Conservation (phyloP, 495 filamentous ascomycete genomes). For the Aspergillus asperescens region DNA sequence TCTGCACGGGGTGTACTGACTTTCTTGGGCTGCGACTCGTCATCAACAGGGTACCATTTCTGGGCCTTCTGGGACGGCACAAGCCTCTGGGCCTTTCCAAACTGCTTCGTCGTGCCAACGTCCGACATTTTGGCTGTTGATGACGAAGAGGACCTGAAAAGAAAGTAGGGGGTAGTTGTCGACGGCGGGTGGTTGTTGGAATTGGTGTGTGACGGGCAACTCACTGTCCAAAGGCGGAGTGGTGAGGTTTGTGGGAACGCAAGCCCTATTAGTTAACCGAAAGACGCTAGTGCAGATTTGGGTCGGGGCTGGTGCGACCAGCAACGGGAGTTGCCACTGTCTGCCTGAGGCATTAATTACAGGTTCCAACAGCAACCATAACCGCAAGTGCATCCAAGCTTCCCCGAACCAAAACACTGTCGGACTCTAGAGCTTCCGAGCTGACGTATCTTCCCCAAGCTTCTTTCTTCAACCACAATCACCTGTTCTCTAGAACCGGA, state of each 20-base stretch:
- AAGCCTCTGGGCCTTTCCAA: conserved; percentile 92
- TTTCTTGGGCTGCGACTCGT: conserved; percentile 85
- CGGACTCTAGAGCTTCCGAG: conserved; percentile 11
- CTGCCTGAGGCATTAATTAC: conserved; percentile 18
- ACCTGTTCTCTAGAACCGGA: background rate
- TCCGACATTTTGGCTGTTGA: conserved; percentile 61
- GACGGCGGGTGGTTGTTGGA: conserved; percentile 45
- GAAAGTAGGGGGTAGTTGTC: conserved; percentile 41
- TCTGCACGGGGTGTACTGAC: conserved; percentile 51
- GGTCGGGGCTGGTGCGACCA: too few species aligned
- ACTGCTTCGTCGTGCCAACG: conserved; percentile 76
- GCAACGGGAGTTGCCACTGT: conserved; percentile 8
- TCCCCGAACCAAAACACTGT: conserved; percentile 20
- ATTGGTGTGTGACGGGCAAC: conserved; percentile 31
- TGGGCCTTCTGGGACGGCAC: conserved; percentile 87
- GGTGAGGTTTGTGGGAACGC: conserved; percentile 33
- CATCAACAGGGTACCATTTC: conserved; percentile 99
- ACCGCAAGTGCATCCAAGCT: conserved; percentile 24
- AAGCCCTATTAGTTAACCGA: conserved; percentile 36
- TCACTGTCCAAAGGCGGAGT: conserved; percentile 29
- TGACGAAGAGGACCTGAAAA: conserved; percentile 39
- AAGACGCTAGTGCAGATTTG: conserved; percentile 33
- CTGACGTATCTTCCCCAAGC: conserved; percentile 37
- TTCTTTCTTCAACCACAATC: background rate
- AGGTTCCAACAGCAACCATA: conserved; percentile 4